phyloP scores from a whole-genome alignment of 305 asterid species.

The Fraxinus latifolia region DNA sequence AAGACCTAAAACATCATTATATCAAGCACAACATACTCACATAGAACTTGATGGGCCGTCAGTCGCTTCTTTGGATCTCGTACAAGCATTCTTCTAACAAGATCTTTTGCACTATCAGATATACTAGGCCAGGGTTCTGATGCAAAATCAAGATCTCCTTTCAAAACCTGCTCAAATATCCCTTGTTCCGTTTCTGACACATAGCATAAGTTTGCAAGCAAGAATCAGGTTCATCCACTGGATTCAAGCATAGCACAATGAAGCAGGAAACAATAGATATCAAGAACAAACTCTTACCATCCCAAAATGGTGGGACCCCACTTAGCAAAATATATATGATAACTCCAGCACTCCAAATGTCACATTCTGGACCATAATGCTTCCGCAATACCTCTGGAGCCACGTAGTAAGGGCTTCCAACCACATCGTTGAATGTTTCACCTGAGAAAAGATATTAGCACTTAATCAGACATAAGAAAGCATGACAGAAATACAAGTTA shows the following conservation, averaged over 20 bases:
- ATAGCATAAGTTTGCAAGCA: slow-evolving; percentile 14
- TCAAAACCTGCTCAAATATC: slow-evolving; percentile 71
- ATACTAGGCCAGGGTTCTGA: slow-evolving; percentile 87
- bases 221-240: background rate
- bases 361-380: slow-evolving; percentile 79
- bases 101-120: slow-evolving; percentile 78
- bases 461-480: background rate
- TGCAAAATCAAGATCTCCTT: slow-evolving; percentile 69
- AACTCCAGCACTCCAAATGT: slow-evolving; percentile 96
- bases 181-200: slow-evolving; percentile 75
- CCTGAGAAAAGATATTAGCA: slow-evolving; percentile 38
- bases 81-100: slow-evolving; percentile 65
- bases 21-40: slow-evolving; percentile 44
- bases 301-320: slow-evolving; percentile 95
- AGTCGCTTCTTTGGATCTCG: slow-evolving; percentile 67
- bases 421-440: slow-evolving; percentile 66
- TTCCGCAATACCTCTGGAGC: slow-evolving; percentile 83
- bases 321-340: slow-evolving; percentile 74
- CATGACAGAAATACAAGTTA: background rate
- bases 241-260: background rate
- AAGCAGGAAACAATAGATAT: background rate
- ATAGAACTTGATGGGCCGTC: slow-evolving; percentile 73
- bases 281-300: slow-evolving; percentile 40
- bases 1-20: slow-evolving; percentile 1
- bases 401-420: slow-evolving; percentile 89